A percentile compares a stretch with the other conserved stretches of the same genome.
Conservation (phyloP, 306 rosid species). For the Cucurbita ficifolia region DNA sequence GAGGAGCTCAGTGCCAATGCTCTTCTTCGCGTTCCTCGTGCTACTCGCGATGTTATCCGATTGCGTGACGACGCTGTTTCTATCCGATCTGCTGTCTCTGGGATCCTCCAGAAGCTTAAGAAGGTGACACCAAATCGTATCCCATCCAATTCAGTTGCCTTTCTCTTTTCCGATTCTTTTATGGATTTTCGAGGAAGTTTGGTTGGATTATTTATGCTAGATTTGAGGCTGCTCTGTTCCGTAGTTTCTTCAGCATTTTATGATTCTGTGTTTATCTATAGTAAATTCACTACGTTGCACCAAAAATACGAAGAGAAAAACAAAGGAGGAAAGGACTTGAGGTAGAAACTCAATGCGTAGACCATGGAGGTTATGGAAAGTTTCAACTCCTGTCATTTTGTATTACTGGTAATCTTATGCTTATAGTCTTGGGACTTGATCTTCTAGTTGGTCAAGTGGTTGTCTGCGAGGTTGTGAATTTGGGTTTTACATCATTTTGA, state of each 20-base stretch:
- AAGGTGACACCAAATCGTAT: slow-evolving; percentile 29
- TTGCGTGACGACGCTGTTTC: slow-evolving; percentile 87
- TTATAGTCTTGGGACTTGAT: not conserved
- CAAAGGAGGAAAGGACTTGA: not conserved
- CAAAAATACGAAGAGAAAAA: no score
- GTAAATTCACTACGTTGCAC: not conserved
- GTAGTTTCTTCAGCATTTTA: not conserved
- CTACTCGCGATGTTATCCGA: slow-evolving; percentile 84
- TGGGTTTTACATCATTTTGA: not conserved
- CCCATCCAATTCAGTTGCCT: not conserved
- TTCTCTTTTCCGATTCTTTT: not conserved
- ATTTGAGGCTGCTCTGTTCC: not conserved
- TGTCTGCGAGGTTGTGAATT: not conserved
- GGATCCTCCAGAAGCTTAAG: slow-evolving; percentile 82
- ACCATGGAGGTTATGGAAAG: not conserved
- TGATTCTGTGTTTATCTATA: no score
- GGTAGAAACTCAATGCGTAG: not conserved
- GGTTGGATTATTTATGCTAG: not conserved
- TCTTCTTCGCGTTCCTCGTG: slow-evolving; percentile 89
- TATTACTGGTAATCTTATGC: not conserved
- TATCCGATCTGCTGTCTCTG: slow-evolving; percentile 68
- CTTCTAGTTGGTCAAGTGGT: not conserved
- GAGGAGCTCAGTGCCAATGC: slow-evolving; percentile 87
- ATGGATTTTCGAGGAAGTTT: not conserved
- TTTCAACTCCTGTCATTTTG: not conserved